Evolutionary conservation across 192 early-diverging fungal genomes (phyloP), one percentile per base, ranked within the genome.

Genomic region (Glomus cerebriforme): DNA sequence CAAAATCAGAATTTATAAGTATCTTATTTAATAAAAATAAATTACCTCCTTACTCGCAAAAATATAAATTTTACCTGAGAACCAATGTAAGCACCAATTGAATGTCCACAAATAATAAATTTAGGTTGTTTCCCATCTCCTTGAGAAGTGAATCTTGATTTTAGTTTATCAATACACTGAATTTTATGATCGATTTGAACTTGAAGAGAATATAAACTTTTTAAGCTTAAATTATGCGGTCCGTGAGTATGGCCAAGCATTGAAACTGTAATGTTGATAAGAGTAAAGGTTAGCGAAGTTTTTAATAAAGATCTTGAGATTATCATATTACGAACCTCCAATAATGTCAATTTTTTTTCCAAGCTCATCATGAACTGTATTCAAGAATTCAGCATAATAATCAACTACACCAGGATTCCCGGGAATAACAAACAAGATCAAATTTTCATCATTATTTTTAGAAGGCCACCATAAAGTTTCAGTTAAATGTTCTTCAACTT

Each of bases 371-470:
- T 92, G 90, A 66, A 92, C 83, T 0, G 81, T 79, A 26, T 88
- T 75, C 73, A 92, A 88, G 79, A 96, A 97, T n/a, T 83, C 82
- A 26, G 85, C 88, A 79, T 97, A 97, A 79, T 95, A 95, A 66
- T 96, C 92, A 31, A 92, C 86, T 43, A 94, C 69, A 3, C 96
- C 96, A 5, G 94, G 94, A 86, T 94, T 95, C 0, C 94, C 94
- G 59, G 89, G 86, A 49, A 92, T 83, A 65, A 92, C 79, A 59
- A 93, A 83, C 7, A 90, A 63, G 1, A 92, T 34, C 15, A 49
- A 32, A 31, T 39, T 78, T 19, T 45, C 63, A 10, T 66, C 47
- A 26, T 19, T 81, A 7, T 79, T 86, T 49, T 75, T 24, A 24
- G 67, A 79, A 10, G 83, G 80, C 84, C 84, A 86, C 62, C 78